Percentiles rank a stretch among this genome's conserved stretches.
These are phyloP conservation scores for Cladosporium sp. DNA, from an alignment of 2,329 filamentous ascomycete species.

Conservation along the genomic window DNA sequence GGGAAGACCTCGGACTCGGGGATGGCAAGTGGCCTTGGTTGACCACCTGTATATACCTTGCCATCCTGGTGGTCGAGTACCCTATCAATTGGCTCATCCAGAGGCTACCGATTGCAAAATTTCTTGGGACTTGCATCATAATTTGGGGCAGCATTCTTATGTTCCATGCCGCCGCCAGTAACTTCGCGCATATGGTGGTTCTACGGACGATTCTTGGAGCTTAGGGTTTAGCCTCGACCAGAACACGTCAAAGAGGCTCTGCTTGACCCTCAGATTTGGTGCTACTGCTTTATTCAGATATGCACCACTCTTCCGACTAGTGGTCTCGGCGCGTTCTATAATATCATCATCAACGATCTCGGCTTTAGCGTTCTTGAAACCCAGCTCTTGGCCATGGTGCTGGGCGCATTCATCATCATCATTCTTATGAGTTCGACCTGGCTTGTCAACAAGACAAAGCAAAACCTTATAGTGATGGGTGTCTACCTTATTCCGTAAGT, in stretches of 20 bases:
- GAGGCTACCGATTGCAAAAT: slow-evolving; percentile 57
- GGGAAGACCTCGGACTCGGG: background rate
- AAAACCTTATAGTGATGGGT: slow-evolving; percentile 67
- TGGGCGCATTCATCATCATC: slow-evolving; percentile 69
- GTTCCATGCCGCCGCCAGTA: slow-evolving; percentile 57
- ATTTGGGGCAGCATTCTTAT: slow-evolving; percentile 60
- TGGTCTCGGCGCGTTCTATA: slow-evolving; percentile 68
- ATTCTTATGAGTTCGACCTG: slow-evolving; percentile 63
- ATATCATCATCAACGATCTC: slow-evolving; percentile 69
- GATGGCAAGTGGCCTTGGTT: slow-evolving; percentile 48
- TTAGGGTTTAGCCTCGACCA: slow-evolving; percentile 47
- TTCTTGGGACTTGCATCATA: slow-evolving; percentile 59
- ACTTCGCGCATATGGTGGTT: slow-evolving; percentile 56
- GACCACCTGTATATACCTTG: slow-evolving; percentile 70
- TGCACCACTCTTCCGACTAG: slow-evolving; percentile 70
- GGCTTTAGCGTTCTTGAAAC: slow-evolving; percentile 63
- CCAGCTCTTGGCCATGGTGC: slow-evolving; percentile 69
- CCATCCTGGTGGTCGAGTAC: slow-evolving; percentile 66
- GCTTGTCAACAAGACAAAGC: slow-evolving; percentile 63
- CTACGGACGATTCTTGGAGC: slow-evolving; percentile 64
- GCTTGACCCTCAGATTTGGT: slow-evolving; percentile 56
- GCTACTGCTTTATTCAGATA: slow-evolving; percentile 51
- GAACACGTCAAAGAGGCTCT: slow-evolving; percentile 57
- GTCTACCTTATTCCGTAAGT: slow-evolving; percentile 62
- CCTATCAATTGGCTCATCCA: slow-evolving; percentile 64